phyloP scores from a whole-genome alignment of 106 monocot species.

The Phalaenopsis equestris region DNA sequence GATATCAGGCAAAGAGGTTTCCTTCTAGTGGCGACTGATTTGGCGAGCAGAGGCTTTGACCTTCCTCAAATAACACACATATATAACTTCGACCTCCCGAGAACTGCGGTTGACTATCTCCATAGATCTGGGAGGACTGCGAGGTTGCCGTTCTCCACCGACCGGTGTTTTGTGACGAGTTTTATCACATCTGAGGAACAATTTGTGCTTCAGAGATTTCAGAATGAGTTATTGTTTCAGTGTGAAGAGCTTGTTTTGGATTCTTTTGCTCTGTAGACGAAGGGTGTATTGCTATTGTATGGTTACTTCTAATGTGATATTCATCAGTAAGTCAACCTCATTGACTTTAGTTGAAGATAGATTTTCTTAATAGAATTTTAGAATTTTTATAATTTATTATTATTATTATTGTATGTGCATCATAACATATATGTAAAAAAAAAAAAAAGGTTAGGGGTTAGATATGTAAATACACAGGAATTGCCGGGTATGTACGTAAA shows the following conservation, averaged over 20 bases:
- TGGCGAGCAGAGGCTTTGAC: constrained; percentile 90
- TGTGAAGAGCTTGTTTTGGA: constrained; percentile 9
- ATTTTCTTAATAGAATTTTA: no score
- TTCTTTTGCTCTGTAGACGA: neutral
- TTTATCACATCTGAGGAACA: constrained; percentile 62
- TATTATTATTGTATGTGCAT: no score
- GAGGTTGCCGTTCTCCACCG: constrained; percentile 61
- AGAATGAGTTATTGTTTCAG: constrained; percentile 78
- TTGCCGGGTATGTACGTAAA: no score
- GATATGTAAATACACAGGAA: no score
- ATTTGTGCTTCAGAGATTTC: constrained; percentile 78
- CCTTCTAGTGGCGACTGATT: constrained; percentile 81
- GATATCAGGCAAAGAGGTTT: constrained; percentile 52
- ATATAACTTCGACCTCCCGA: constrained; percentile 91
- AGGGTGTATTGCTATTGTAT: no score
- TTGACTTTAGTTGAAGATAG: no score
- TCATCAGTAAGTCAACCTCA: no score
- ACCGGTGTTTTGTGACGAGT: constrained; percentile 53
- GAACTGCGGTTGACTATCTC: constrained; percentile 60
- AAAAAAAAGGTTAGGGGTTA: no score
- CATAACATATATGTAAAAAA: no score
- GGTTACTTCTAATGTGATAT: no score
- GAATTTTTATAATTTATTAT: no score
- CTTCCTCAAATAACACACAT: constrained; percentile 86
- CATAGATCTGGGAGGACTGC: constrained; percentile 89